Evolutionary conservation across 768 basidiomycete genomes (phyloP).

Genomic region (Termitomyces titanicus): DNA sequence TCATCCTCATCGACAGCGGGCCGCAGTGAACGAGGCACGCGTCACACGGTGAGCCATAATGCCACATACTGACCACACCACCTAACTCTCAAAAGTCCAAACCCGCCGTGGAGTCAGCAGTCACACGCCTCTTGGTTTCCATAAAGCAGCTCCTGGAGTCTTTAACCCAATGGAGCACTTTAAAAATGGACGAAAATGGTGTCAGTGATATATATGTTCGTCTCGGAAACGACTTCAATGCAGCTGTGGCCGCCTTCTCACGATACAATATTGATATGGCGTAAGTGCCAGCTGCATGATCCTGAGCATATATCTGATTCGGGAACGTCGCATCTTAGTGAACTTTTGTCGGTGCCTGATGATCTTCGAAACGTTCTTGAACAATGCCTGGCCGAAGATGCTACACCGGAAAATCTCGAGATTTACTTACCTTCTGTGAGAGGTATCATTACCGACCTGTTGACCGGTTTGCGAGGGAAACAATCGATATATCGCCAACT

Average conservation of each 20-base stretch:
- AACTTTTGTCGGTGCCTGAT: conserved; percentile 83
- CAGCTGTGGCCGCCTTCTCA: conserved; percentile 85
- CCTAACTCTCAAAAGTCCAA: conserved; percentile 22
- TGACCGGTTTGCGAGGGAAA: conserved; percentile 90
- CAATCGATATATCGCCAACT: conserved; percentile 84
- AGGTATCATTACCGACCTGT: conserved; percentile 86
- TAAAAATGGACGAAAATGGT: conserved; percentile 65
- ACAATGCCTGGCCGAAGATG: conserved; percentile 87
- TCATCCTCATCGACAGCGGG: conserved; percentile 38
- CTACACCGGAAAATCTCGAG: conserved; percentile 79
- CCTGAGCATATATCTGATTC: conserved; percentile 1
- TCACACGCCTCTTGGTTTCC: conserved; percentile 88
- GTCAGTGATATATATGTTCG: conserved; percentile 98
- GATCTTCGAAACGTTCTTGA: conserved; percentile 89
- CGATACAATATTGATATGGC: conserved; percentile 85
- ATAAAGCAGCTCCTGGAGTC: conserved; percentile 94
- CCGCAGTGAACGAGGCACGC: conserved; percentile 39
- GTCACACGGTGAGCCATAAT: conserved; percentile 31
- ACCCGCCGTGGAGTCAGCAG: conserved; percentile 86
- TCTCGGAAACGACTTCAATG: conserved; percentile 96
- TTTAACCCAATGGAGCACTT: conserved; percentile 79
- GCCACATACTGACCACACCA: conserved; percentile 1
- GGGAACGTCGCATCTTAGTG: conserved; percentile 43
- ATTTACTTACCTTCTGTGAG: conserved; percentile 89
- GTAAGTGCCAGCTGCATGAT: conserved; percentile 46